Evolutionary conservation across 495 filamentous ascomycete species (phyloP).

Genomic region (Wilcoxina mikolae): DNA sequence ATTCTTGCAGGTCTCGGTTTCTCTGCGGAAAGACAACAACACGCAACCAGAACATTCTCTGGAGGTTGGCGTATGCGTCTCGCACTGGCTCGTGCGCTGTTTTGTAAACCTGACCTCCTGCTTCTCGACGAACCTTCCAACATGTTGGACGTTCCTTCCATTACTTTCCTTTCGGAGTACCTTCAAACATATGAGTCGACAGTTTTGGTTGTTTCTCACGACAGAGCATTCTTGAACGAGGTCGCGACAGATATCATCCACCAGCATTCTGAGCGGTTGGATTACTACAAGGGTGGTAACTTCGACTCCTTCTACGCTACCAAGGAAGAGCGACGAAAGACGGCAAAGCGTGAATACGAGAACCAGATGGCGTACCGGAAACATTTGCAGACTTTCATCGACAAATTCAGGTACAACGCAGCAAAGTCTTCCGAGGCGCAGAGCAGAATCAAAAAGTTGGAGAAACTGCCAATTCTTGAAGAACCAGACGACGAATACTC

Average conservation of each 20-base stretch:
- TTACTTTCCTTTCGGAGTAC: conserved; percentile 95
- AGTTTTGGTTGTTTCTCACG: conserved; percentile 92
- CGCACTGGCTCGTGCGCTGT: conserved; percentile 82
- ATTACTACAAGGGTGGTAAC: conserved; percentile 98
- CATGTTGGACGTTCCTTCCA: conserved; percentile 99
- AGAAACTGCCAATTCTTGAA: conserved; percentile 86
- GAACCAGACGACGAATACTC: conserved; percentile 86
- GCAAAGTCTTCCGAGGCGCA: conserved; percentile 98
- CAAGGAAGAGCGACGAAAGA: conserved; percentile 92
- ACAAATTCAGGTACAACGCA: conserved; percentile 99
- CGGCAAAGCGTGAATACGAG: conserved; percentile 92
- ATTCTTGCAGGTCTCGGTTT: conserved; percentile 96
- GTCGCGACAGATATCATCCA: conserved; percentile 99
- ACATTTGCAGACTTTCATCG: conserved; percentile 87
- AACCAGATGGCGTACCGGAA: conserved; percentile 90
- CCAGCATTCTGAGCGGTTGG: conserved; percentile 88
- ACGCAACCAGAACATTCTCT: conserved; percentile 91
- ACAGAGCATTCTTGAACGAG: conserved; percentile 97
- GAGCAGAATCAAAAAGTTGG: conserved; percentile 95
- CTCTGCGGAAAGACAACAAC: conserved; percentile 83
- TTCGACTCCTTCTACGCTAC: conserved; percentile 98
- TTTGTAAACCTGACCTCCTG: conserved; percentile 94
- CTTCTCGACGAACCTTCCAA: conserved; percentile 98
- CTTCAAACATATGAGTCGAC: conserved; percentile 89
- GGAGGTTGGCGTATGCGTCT: conserved; percentile 99